These are phyloP conservation scores for Tylopilus intermedius DNA, from an alignment of 768 basidiomycete species.

Conservation along the genomic window DNA sequence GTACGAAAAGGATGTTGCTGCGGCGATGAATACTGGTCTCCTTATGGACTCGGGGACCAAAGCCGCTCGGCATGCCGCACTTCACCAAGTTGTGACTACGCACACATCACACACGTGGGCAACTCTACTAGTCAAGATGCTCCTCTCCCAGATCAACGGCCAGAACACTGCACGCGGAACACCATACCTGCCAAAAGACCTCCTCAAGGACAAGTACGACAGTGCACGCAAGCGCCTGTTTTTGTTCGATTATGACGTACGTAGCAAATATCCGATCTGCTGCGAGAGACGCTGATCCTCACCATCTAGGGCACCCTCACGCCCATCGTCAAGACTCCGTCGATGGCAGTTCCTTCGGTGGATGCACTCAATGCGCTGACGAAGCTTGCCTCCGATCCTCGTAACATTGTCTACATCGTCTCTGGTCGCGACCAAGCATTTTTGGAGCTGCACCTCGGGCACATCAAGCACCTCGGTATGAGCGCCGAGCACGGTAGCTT, in stretches of 20 bases:
- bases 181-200: slow-evolving; percentile 68
- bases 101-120: slow-evolving; percentile 98
- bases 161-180: slow-evolving; percentile 80
- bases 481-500: slow-evolving; percentile 96
- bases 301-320: slow-evolving; percentile 79
- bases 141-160: slow-evolving; percentile 74
- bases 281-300: not conserved
- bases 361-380: slow-evolving; percentile 71
- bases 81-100: slow-evolving; percentile 82
- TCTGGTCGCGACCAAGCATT: slow-evolving; percentile 93
- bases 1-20: slow-evolving; percentile 66
- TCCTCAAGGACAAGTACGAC: slow-evolving; percentile 57
- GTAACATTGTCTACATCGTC: slow-evolving; percentile 94
- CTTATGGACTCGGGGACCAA: slow-evolving; percentile 79
- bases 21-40: slow-evolving; percentile 86
- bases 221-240: slow-evolving; percentile 78
- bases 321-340: slow-evolving; percentile 92
- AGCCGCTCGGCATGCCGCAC: slow-evolving; percentile 59
- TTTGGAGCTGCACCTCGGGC: slow-evolving; percentile 86
- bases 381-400: slow-evolving; percentile 69
- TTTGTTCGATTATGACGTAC: slow-evolving; percentile 92
- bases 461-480: slow-evolving; percentile 78
- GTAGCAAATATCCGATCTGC: slow-evolving; percentile 25
- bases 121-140: slow-evolving; percentile 80
- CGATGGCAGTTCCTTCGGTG: slow-evolving; percentile 76